These are phyloP conservation scores for Schrenkiella parvula DNA, from an alignment of 345 rosid species.

Conservation along the genomic window DNA sequence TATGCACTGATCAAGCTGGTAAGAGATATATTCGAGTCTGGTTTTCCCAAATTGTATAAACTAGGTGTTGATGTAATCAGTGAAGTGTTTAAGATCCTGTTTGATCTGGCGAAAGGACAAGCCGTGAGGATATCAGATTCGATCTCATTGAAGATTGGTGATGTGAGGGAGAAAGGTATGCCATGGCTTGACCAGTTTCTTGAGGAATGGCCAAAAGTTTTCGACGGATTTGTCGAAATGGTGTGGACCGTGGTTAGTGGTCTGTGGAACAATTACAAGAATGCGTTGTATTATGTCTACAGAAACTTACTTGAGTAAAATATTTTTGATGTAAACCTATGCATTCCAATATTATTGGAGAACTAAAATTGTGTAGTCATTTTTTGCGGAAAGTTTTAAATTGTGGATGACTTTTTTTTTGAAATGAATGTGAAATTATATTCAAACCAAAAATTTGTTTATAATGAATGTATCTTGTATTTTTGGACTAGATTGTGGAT, in stretches of 20 bases:
- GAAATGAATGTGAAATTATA: no score
- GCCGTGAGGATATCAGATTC: background rate
- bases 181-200: conserved; percentile 16
- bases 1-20: conserved; percentile 13
- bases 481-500: no score
- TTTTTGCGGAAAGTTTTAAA: background rate
- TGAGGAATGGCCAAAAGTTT: conserved; percentile 21
- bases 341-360: background rate
- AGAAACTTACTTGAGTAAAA: conserved; percentile 7
- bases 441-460: no score
- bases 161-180: conserved; percentile 12
- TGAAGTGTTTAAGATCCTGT: conserved; percentile 12
- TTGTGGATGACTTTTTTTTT: background rate
- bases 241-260: conserved; percentile 10
- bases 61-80: conserved; percentile 2
- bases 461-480: no score
- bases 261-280: conserved; percentile 20
- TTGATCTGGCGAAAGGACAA: conserved; percentile 13
- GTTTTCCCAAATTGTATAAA: conserved; percentile 14
- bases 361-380: background rate
- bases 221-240: conserved; percentile 21
- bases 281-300: conserved; percentile 10
- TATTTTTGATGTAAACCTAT: background rate
- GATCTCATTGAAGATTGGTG: background rate
- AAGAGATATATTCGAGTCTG: conserved; percentile 17